These are phyloP conservation scores for Acanthamoeba royreba DNA, from an alignment of 208 protist species.

Conservation along the genomic window DNA sequence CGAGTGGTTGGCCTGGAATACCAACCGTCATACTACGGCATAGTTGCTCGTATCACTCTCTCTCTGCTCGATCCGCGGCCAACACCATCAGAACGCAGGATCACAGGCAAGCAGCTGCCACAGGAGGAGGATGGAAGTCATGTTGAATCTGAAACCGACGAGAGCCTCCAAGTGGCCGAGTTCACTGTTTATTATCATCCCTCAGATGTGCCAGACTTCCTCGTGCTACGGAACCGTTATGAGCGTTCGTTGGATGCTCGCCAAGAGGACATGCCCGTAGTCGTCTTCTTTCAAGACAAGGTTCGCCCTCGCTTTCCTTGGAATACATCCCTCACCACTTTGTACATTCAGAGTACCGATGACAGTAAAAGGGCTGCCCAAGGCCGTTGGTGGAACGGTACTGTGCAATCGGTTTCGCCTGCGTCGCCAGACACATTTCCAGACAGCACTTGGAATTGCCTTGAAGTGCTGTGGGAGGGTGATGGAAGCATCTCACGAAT, in stretches of 20 bases:
- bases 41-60: neutral
- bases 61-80: neutral
- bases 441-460: constrained; percentile 18
- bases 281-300: neutral
- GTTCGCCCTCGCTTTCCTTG: neutral
- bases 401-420: neutral
- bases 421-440: neutral
- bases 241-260: neutral
- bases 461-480: neutral
- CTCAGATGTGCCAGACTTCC: neutral
- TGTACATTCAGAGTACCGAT: neutral
- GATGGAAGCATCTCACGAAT: neutral
- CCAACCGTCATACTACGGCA: neutral
- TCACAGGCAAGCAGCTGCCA: neutral
- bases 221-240: neutral
- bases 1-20: neutral
- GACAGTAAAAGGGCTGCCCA: neutral
- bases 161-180: neutral
- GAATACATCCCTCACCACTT: neutral
- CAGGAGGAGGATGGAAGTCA: neutral
- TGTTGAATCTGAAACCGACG: too few species aligned
- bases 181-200: constrained; percentile 13
- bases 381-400: neutral
- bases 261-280: neutral
- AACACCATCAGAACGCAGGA: neutral